Evolutionary conservation across 1,284 basidiomycete genomes (phyloP).

Genomic region (Boletellus deceptivus): DNA sequence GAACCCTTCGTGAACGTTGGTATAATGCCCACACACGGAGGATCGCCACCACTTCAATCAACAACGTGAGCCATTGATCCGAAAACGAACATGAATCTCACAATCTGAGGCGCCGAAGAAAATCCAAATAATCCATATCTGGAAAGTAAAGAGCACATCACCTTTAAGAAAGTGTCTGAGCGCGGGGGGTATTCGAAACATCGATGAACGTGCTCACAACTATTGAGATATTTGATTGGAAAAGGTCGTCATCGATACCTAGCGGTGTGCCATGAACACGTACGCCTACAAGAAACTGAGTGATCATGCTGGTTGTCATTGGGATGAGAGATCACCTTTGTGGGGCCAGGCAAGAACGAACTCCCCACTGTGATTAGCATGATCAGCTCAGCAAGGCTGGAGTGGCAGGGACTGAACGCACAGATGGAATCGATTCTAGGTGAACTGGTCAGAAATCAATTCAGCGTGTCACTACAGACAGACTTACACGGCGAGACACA

Average conservation of each 20-base stretch:
- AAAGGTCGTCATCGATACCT: too few species aligned
- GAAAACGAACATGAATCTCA: neutral
- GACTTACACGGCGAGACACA: neutral
- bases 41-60: neutral
- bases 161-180: neutral
- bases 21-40: neutral
- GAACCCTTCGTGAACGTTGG: neutral
- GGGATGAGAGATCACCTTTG: neutral
- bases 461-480: too few species aligned
- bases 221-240: too few species aligned
- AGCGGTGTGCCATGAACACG: neutral
- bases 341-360: neutral
- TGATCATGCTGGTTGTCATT: too few species aligned
- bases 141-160: neutral
- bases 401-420: neutral
- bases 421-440: too few species aligned
- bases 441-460: too few species aligned
- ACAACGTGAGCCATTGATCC: neutral
- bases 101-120: neutral
- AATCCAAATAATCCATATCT: neutral
- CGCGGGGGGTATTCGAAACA: neutral
- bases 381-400: too few species aligned
- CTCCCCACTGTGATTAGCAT: neutral
- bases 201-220: too few species aligned
- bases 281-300: neutral